Evolutionary conservation across 768 basidiomycete genomes (phyloP).

Genomic region (Lactarius trivialis): DNA sequence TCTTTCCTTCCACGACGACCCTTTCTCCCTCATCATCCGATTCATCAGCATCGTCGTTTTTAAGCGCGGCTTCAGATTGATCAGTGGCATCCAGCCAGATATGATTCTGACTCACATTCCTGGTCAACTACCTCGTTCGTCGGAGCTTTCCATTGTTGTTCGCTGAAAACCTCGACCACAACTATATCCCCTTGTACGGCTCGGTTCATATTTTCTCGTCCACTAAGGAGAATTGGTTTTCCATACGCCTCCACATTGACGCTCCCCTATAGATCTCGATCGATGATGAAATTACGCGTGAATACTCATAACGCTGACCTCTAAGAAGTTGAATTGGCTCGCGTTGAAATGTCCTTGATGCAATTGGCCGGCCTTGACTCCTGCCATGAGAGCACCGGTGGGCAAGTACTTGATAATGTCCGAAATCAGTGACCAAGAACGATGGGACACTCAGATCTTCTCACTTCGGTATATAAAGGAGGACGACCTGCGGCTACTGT

Average conservation of each 20-base stretch:
- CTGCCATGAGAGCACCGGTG: conserved; percentile 62
- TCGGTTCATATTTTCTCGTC: conserved; percentile 92
- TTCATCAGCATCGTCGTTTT: conserved; percentile 82
- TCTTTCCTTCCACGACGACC: conserved; percentile 29
- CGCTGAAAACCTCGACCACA: conserved; percentile 79
- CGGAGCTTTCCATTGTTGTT: conserved; percentile 88
- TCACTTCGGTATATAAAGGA: conserved; percentile 71
- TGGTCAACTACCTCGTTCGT: conserved; percentile 92
- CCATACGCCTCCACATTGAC: conserved; percentile 67
- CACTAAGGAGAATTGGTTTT: conserved; percentile 78
- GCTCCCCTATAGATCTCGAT: conserved; percentile 48
- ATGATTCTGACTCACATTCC: conserved; percentile 50
- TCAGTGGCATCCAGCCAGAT: neutral
- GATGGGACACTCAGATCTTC: conserved; percentile 14
- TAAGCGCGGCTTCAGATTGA: conserved; percentile 54
- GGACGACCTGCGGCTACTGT: conserved; percentile 46
- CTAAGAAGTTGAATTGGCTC: conserved; percentile 92
- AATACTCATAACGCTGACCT: conserved; percentile 43
- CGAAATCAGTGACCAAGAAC: neutral
- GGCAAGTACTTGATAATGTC: conserved; percentile 62
- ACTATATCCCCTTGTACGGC: conserved; percentile 92
- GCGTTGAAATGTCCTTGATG: conserved; percentile 95
- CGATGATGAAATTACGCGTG: neutral
- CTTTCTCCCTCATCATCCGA: conserved; percentile 54
- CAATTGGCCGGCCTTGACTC: conserved; percentile 76